Evolutionary conservation across 2,329 filamentous ascomycete genomes (phyloP), one percentile per base, ranked within the genome.

Genomic region (Metarhizium sp.): DNA sequence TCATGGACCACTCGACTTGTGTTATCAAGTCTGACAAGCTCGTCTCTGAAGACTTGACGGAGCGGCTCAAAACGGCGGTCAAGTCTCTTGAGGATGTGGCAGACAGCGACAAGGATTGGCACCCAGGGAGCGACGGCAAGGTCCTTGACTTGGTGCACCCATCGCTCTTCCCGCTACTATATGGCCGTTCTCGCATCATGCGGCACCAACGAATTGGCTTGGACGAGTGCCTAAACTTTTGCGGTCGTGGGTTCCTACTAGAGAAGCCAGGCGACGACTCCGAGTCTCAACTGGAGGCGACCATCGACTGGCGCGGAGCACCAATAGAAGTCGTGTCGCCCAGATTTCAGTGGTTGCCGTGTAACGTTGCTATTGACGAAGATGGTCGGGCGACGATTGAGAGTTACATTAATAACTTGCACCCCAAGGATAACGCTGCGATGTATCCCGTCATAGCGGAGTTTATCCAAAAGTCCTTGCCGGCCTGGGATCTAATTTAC

Each of bases 91-190:
- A 85, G 57, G 65, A 78, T n/a, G 71, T 78, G 1, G 75, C 78
- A 0, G 75, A 78, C 6, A 54, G 69, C 0, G 52, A 71, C 36
- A 77, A 78, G 59, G 84, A 86, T 64, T 88, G 78, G 76, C 81
- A 87, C 65, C 84, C 84, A 0, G 71, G 76, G 2, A 82, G 78
- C 0, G 70, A 81, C 38, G 66, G 71, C 0, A 76, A 75, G 57
- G 82, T 88, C 1, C 75, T 84, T 0, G 78, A 88, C 62, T 69
- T 87, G 1, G 75, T 87, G 5, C 78, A 87, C 59, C 83, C 84
- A 1, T 87, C 82, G 0, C 70, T 87, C 6, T 87, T 77, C 59
- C 82, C 84, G 0, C 66, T 87, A 0, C 64, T 81, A 1, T 83
- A 81, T 59, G 80, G 79, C 0, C 66, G 67, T 13, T 75, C 74